Conservation (phyloP, 352 stramenopile species). For the Pythium aphanidermatum region DNA sequence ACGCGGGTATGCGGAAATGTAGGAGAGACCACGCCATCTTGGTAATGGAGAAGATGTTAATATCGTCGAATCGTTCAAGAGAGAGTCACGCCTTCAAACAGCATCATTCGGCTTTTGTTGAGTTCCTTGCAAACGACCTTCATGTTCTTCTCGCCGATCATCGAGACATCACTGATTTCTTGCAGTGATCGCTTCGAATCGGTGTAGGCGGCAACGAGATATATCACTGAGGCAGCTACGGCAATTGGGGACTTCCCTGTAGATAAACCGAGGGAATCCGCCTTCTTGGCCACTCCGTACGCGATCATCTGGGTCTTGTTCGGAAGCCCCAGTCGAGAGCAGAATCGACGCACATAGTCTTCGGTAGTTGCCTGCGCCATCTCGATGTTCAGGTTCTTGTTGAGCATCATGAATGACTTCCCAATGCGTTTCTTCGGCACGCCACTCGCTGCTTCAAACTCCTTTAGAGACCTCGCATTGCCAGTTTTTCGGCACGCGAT, state of each 20-base stretch:
- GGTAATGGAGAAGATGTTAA: background rate
- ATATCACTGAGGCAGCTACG: conserved; percentile 73
- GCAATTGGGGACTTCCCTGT: conserved; percentile 65
- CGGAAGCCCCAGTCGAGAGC: conserved; percentile 60
- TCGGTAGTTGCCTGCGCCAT: conserved; percentile 63
- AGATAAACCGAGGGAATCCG: conserved; percentile 53
- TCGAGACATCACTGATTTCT: conserved; percentile 77
- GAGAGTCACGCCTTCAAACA: conserved; percentile 71
- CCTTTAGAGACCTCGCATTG: conserved; percentile 64
- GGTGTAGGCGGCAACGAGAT: conserved; percentile 77
- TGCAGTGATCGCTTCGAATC: conserved; percentile 74
- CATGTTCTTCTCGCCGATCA: conserved; percentile 79
- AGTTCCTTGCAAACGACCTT: conserved; percentile 84
- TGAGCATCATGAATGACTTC: conserved; percentile 73
- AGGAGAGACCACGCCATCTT: background rate
- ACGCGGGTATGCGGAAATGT: background rate
- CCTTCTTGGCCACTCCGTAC: conserved; percentile 69
- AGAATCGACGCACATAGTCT: conserved; percentile 75
- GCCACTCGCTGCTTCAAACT: conserved; percentile 69
- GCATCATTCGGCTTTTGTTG: conserved; percentile 72
- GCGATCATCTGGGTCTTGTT: conserved; percentile 76
- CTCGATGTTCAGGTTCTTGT: conserved; percentile 47
- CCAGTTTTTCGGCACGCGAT: conserved; percentile 64
- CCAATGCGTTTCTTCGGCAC: conserved; percentile 70
- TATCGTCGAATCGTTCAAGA: conserved; percentile 25